Conservation (phyloP, 768 basidiomycete genomes). For the Lepiota brunneoincarnata region DNA sequence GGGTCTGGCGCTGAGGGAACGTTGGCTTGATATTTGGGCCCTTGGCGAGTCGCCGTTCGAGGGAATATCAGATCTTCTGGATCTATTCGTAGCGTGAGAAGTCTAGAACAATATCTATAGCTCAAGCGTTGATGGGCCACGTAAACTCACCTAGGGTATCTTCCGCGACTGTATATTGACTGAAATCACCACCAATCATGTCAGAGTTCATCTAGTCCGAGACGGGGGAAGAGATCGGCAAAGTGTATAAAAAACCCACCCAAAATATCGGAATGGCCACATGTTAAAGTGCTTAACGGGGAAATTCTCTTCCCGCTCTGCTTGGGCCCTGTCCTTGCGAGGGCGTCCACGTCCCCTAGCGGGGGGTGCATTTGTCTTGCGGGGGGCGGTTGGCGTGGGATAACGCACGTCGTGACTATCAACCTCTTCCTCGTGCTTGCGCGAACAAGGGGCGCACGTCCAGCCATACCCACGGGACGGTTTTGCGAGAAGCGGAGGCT, state of each 20-base stretch:
- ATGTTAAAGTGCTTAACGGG: constrained; percentile 83
- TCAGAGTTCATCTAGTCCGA: constrained; percentile 6
- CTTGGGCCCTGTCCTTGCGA: constrained; percentile 68
- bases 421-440: constrained; percentile 82
- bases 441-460: constrained; percentile 94
- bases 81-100: constrained; percentile 50
- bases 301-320: constrained; percentile 75
- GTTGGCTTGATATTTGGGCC: constrained; percentile 78
- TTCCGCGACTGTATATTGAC: constrained; percentile 87
- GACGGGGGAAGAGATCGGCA: constrained; percentile 8
- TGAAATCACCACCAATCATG: constrained; percentile 26
- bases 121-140: neutral
- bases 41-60: constrained; percentile 86
- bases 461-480: constrained; percentile 96
- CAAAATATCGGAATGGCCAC: constrained; percentile 97
- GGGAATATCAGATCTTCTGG: constrained; percentile 97
- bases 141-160: constrained; percentile 75
- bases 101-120: constrained; percentile 1
- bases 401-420: constrained; percentile 71
- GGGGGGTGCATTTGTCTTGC: constrained; percentile 71
- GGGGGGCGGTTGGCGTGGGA: constrained; percentile 39
- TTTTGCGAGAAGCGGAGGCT: constrained; percentile 86
- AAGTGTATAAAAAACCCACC: constrained; percentile 49
- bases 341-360: constrained; percentile 73
- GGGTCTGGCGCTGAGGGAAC: constrained; percentile 48